Base-by-base conservation (phyloP, 768 basidiomycete species). In the Cyclocybe cylindracea region DNA sequence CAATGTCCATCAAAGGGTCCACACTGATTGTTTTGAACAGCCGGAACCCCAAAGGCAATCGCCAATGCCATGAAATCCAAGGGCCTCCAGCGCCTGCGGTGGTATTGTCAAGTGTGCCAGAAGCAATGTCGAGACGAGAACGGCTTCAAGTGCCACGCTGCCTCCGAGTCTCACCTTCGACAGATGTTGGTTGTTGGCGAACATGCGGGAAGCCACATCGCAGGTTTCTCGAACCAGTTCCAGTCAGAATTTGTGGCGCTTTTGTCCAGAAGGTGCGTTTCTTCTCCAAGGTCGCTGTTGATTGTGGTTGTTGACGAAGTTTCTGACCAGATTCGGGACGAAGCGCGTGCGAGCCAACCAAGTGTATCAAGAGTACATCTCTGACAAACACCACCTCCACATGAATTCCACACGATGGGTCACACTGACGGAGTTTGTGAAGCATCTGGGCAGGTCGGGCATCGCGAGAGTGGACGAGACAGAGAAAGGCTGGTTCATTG, bases 321-420 rank as follows among this genome's bases (percentile, higher is more conserved):
- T 38, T 35, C 36, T 24, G 42, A 51, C 19, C 44, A 91, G 89
- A 57, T 94, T 92, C 68, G 90, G 91, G 9, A 98, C 97, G 3
- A 96, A 98, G 67, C 89, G 97, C 42, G 94, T 98, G 33, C 82
- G 86, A 57, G 93, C 93, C 24, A 99, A 99, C 65, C 86, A 84
- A 42, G 96, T 98, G 10, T 99, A 99, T 61, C 95, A 99, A 70
- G 97, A 98, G 68, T 96, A 92, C 70, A 99, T 99, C 58, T 80
- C 89, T 50, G 95, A 98, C 73, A 95, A 94, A 72, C 66, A 74
- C 40, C 97, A 98, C 69, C 75, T 97, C 31, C 97, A 99, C 75
- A 99, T 99, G 97, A 99, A 99, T 70, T 73, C 95, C 5, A 98
- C 97, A 10, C 86, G 92, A 44, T 99, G 96, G 94, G 92, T 98